phyloP scores from a whole-genome alignment of 2,329 filamentous ascomycete species.

The Juglanconis sp. region DNA sequence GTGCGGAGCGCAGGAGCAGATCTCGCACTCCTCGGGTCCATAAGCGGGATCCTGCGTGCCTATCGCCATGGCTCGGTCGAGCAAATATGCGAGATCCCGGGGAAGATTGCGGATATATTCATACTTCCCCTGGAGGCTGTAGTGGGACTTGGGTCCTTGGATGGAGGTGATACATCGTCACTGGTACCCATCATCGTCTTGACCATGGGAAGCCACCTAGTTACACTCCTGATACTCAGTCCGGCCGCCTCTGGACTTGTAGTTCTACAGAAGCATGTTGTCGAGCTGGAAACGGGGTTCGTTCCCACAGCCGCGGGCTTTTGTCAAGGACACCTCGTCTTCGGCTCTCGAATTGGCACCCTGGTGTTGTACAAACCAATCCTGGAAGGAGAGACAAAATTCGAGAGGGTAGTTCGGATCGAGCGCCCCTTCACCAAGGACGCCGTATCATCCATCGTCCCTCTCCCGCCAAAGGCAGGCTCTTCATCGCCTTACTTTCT shows the following conservation, averaged over 20 bases:
- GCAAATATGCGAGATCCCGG: constrained; percentile 36
- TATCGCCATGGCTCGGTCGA: constrained; percentile 34
- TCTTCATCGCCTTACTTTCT: constrained; percentile 48
- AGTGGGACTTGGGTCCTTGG: not conserved
- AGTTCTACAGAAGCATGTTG: constrained; percentile 25
- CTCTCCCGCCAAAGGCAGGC: constrained; percentile 35
- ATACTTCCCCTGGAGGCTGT: constrained; percentile 28
- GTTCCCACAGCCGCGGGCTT: constrained; percentile 45
- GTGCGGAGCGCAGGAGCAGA: constrained; percentile 38
- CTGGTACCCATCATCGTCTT: constrained; percentile 38
- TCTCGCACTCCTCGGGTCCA: constrained; percentile 46
- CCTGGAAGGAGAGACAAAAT: constrained; percentile 21
- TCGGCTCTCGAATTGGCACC: constrained; percentile 54
- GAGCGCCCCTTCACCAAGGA: constrained; percentile 47
- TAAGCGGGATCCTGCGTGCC: constrained; percentile 45
- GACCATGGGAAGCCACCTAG: constrained; percentile 42
- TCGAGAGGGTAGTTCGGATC: constrained; percentile 30
- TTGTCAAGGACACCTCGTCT: constrained; percentile 40
- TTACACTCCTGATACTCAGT: constrained; percentile 40
- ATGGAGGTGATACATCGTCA: not conserved
- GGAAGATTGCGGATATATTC: constrained; percentile 52
- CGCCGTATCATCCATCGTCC: constrained; percentile 65
- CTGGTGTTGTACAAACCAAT: constrained; percentile 35
- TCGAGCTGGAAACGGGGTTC: constrained; percentile 45
- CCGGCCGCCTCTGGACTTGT: constrained; percentile 25